Evolutionary conservation across 1,284 basidiomycete species (phyloP).

Genomic region (Ceratobasidium sp.): DNA sequence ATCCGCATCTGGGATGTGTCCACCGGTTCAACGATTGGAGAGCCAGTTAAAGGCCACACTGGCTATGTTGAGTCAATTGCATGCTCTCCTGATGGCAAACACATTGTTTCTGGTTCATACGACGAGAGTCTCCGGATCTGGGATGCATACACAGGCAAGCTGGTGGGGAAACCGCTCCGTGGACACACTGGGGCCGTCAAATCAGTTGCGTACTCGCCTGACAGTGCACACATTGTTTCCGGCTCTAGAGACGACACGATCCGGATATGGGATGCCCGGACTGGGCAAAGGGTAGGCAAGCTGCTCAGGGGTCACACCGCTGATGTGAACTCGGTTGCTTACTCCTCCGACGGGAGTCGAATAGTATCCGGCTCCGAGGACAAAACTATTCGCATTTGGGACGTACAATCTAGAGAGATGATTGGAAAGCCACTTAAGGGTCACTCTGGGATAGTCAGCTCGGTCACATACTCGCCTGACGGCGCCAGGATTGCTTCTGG

Average conservation of each 20-base stretch:
- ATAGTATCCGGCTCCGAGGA: slow-evolving; percentile 30
- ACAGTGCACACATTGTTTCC: too few species aligned
- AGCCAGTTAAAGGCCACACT: background rate
- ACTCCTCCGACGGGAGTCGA: background rate
- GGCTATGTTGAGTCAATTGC: background rate
- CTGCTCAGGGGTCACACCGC: background rate
- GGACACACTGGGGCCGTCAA: too few species aligned
- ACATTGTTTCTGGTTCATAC: background rate
- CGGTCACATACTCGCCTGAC: background rate
- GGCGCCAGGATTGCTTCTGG: background rate
- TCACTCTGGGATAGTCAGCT: background rate
- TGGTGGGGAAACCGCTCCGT: too few species aligned
- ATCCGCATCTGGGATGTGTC: too few species aligned
- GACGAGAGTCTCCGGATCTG: background rate
- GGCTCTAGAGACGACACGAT: background rate
- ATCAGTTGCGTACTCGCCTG: too few species aligned
- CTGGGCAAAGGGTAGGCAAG: background rate
- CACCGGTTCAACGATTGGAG: background rate
- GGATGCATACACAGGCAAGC: too few species aligned
- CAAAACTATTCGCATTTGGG: slow-evolving; percentile 23
- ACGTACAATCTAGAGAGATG: background rate
- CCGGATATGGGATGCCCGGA: background rate
- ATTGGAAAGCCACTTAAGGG: background rate
- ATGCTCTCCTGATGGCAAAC: background rate
- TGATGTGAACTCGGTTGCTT: slow-evolving; percentile 12